Evolutionary conservation across 2,329 filamentous ascomycete genomes (phyloP).

Genomic region (Biscogniauxia sp.): DNA sequence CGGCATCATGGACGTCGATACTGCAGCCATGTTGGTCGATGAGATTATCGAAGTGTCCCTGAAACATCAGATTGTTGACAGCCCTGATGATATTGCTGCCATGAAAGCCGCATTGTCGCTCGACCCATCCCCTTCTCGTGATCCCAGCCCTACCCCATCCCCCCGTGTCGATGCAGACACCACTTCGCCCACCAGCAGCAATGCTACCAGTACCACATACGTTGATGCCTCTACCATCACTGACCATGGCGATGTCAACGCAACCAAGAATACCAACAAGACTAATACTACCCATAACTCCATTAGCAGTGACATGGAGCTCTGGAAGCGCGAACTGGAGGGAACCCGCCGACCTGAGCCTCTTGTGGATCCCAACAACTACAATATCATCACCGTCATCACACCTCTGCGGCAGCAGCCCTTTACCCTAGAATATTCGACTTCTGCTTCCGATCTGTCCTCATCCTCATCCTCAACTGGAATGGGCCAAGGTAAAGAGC

Average conservation of each 20-base stretch:
- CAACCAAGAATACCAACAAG: neutral
- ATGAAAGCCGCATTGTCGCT: neutral
- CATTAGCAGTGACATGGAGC: constrained; percentile 1
- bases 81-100: neutral
- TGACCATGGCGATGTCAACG: neutral
- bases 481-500: no score
- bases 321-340: constrained; percentile 12
- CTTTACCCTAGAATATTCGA: neutral
- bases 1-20: neutral
- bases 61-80: neutral
- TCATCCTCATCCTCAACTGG: neutral
- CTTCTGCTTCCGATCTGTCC: neutral
- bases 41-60: neutral
- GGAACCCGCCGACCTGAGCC: constrained; percentile 10
- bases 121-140: neutral
- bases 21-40: neutral
- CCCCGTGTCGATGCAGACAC: neutral
- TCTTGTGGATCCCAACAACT: neutral
- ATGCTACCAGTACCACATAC: neutral
- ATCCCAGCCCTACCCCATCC: no score
- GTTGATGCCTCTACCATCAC: neutral
- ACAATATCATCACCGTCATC: constrained; percentile 3
- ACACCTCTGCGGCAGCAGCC: constrained; percentile 3
- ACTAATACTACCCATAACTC: neutral
- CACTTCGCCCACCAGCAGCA: neutral